Base-by-base conservation (phyloP, 2,329 filamentous ascomycete species). In the Amphichorda felina region DNA sequence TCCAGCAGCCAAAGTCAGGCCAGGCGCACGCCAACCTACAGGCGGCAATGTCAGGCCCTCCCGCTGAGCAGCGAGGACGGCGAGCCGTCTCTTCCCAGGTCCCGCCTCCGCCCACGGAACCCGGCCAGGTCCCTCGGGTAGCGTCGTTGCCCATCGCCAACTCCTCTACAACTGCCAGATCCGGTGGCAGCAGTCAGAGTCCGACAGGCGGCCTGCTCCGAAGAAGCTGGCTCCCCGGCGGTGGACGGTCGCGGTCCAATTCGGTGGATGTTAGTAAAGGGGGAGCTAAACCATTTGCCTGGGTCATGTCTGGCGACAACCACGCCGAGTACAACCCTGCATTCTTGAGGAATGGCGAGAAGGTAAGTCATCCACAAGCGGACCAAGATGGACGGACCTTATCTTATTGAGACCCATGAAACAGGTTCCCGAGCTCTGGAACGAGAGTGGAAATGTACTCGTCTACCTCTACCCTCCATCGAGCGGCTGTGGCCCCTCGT, bases 341-440 rank as follows among this genome's bases (percentile, higher is more conserved):
- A 6, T 63, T 64, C 22, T 53, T 79, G 36, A 49, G 60, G 16
- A 68, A 66, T 30, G 68, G 64, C 15, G 72, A 79, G 44, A 75
- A 70, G 59, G 70, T 74, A 48, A 43, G 47, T 39, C 34, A 14
- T 16, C n/a, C n/a, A n/a, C n/a, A n/a, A n/a, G n/a, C n/a, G n/a
- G n/a, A n/a, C n/a, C n/a, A n/a, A n/a, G n/a, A n/a, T n/a, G n/a
- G n/a, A n/a, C n/a, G n/a, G n/a, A n/a, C n/a, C n/a, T n/a, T 22
- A 29, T 26, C 3, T 14, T 22, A n/a, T 25, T n/a, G 3, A 15
- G 10, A 5, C 13, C 15, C 4, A 10, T 6, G 21, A 16, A 13
- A 31, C 18, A 77, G 72, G 70, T 80, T 4, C 72, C 75, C 2
- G 77, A 81, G 50, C 54, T 82, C 15, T 81, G 77, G 77, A 72